Evolutionary conservation across 2,329 filamentous ascomycete species (phyloP).

Genomic region (Epichloe amarillans): DNA sequence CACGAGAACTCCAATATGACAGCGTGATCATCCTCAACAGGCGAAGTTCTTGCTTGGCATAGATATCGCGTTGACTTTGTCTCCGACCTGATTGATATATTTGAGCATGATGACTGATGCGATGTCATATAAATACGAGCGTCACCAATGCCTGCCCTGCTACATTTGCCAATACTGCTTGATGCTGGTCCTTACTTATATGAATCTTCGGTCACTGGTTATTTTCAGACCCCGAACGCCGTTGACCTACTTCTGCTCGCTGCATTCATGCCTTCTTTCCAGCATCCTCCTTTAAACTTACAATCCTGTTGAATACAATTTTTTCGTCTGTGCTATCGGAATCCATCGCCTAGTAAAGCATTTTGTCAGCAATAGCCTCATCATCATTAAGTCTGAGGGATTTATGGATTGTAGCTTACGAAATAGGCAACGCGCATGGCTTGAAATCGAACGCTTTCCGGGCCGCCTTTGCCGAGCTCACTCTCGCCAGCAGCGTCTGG

Average conservation of each 20-base stretch:
- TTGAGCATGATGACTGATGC: not conserved
- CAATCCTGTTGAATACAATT: slow-evolving; percentile 80
- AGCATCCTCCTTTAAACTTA: slow-evolving; percentile 80
- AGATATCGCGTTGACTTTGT: not conserved
- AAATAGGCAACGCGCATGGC: slow-evolving; percentile 83
- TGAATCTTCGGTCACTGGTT: not conserved
- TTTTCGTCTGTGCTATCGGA: slow-evolving; percentile 63
- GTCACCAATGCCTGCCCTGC: not conserved
- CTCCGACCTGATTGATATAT: not conserved
- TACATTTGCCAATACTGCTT: not conserved
- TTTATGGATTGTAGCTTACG: slow-evolving; percentile 24
- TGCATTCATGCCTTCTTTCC: slow-evolving; percentile 37
- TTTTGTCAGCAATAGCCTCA: slow-evolving; percentile 2
- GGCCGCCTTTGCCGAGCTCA: slow-evolving; percentile 45
- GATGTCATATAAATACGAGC: not conserved
- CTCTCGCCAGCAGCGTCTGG: slow-evolving; percentile 63
- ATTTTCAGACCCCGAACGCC: not conserved
- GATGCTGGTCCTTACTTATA: not conserved
- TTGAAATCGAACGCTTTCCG: slow-evolving; percentile 78
- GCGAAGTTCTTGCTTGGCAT: not conserved
- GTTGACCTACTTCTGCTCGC: not conserved
- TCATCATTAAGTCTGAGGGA: not conserved
- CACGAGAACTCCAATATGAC: no score
- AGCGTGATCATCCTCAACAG: no score
- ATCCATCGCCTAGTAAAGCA: slow-evolving; percentile 48